Evolutionary conservation across 352 stramenopile genomes (phyloP), one percentile per base, ranked within the genome.

Genomic region (Globisporangium perplexum): DNA sequence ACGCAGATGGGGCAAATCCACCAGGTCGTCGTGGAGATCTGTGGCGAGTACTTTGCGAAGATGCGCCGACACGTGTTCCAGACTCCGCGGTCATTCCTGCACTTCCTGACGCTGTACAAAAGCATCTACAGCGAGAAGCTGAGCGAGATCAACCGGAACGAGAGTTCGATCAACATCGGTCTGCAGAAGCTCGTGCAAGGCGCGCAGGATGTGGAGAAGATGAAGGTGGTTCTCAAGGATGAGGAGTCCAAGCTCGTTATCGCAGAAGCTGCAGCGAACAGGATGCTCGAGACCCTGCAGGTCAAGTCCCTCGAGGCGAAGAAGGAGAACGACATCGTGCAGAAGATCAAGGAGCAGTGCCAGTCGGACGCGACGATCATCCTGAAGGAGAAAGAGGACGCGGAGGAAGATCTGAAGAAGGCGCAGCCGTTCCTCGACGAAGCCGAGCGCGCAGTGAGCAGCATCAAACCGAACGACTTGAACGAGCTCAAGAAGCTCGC

Each of bases 401-500:
- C 83, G 0, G 86, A 97, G 55, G 83, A 90, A 46, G 88, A 97
- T 48, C 68, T 97, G 22, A 88, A 90, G 36, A 89, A 90, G 39
- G 90, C 90, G 7, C 81, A 96, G 59, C 90, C 90, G 15, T 97
- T 96, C 59, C 44, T 97, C 24, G 88, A 97, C 33, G 86, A 95
- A 59, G 89, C 88, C 1, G 83, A 96, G 56, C 66, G 78, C 8
- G 88, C 88, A 4, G 83, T 92, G 5, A 90, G 77, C 30, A 88
- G 70, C 53, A 96, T 97, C 62, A 91, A 91, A 44, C 77, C 89
- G 1, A 93, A 91, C 55, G 90, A 96, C 61, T 53, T 97, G 48
- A 96, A 93, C 57, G 90, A 97, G 57, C 67, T 97, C 20, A 97
- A 97, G 63, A 97, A 95, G 49, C 67, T 97, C 14, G 73, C 81